A percentile compares a stretch with the other conserved stretches of the same genome.
Conservation (phyloP, 441 rosid genomes). For the Kokia cookei region DNA sequence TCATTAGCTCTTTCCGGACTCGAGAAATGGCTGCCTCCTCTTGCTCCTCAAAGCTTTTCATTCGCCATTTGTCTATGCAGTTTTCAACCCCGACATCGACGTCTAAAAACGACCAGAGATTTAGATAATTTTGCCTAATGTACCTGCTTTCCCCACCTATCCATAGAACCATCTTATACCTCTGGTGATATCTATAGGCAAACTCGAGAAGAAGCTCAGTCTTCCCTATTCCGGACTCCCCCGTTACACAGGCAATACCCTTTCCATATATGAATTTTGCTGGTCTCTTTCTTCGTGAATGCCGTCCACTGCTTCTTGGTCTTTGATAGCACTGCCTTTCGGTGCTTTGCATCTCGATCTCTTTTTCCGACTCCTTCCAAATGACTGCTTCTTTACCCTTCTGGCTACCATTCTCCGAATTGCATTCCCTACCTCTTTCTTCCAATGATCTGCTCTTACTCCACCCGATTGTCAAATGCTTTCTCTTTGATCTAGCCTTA, state of each 20-base stretch:
- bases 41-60: constrained; percentile 84
- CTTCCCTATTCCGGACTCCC: constrained; percentile 90
- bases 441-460: constrained; percentile 40
- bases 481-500: constrained; percentile 70
- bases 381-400: constrained; percentile 81
- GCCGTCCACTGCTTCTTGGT: constrained; percentile 32
- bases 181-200: constrained; percentile 74
- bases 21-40: constrained; percentile 71
- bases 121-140: constrained; percentile 77
- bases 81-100: constrained; percentile 74
- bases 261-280: constrained; percentile 64
- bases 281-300: constrained; percentile 57
- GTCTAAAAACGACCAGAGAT: constrained; percentile 71
- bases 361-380: constrained; percentile 95
- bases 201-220: constrained; percentile 93
- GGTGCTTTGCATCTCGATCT: constrained; percentile 75
- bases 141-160: constrained; percentile 87
- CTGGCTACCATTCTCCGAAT: constrained; percentile 27
- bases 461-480: constrained; percentile 64
- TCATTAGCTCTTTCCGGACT: constrained; percentile 77
- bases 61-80: constrained; percentile 46
- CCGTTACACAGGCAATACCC: constrained; percentile 81
- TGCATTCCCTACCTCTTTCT: constrained; percentile 34
- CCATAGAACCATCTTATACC: constrained; percentile 94
- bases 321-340: constrained; percentile 28